Conservation (phyloP, 768 basidiomycete species). For the Termitomyces sp. region DNA sequence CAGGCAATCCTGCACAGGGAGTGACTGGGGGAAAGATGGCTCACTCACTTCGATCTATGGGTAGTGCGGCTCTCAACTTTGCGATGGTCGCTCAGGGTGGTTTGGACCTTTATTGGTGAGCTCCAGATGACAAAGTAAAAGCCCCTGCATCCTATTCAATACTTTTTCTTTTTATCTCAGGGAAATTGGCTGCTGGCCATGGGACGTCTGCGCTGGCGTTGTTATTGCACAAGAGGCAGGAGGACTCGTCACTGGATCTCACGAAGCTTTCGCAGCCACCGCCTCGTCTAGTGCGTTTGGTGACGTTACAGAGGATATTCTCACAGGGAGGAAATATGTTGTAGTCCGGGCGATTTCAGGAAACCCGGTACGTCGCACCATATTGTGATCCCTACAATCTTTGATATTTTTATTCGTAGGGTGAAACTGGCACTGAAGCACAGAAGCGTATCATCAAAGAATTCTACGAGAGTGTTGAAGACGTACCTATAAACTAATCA, state of each 20-base stretch:
- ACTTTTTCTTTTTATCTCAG: constrained; percentile 34
- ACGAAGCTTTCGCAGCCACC: constrained; percentile 39
- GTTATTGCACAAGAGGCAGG: constrained; percentile 93
- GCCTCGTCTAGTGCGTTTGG: constrained; percentile 40
- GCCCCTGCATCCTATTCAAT: not conserved
- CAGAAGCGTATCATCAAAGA: constrained; percentile 82
- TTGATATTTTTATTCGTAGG: constrained; percentile 20
- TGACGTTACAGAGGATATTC: constrained; percentile 62
- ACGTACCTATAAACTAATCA: constrained; percentile 52
- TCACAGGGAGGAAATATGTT: constrained; percentile 78
- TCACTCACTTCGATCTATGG: constrained; percentile 79
- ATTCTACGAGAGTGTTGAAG: constrained; percentile 80
- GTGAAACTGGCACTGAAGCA: constrained; percentile 63
- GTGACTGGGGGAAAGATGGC: constrained; percentile 77
- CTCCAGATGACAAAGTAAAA: not conserved
- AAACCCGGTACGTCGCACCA: constrained; percentile 39
- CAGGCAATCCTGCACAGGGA: constrained; percentile 61
- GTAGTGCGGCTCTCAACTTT: constrained; percentile 82
- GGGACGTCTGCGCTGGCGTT: constrained; percentile 91
- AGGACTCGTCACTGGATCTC: constrained; percentile 70
- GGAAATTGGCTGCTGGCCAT: constrained; percentile 81
- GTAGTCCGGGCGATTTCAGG: constrained; percentile 70
- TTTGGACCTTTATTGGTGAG: constrained; percentile 83
- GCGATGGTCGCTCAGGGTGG: constrained; percentile 86
- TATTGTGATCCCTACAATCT: too few species aligned